These are phyloP conservation scores for Acanthochlamys bracteata DNA, from an alignment of 106 monocot genomes.

Conservation along the genomic window DNA sequence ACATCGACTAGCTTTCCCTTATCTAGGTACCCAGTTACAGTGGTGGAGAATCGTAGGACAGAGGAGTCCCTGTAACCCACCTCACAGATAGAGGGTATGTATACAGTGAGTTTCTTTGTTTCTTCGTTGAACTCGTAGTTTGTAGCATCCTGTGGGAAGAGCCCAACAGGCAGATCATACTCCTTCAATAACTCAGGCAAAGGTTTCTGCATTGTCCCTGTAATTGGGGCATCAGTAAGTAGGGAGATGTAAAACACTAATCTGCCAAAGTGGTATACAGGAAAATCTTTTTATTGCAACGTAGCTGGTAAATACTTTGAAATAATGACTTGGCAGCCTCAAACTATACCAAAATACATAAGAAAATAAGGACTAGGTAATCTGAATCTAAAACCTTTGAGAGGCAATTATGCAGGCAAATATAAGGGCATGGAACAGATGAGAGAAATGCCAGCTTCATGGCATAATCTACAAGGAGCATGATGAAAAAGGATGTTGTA, in stretches of 20 bases:
- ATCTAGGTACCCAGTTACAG: constrained; percentile 70
- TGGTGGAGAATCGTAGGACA: constrained; percentile 57
- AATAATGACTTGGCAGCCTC: no score
- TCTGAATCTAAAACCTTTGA: no score
- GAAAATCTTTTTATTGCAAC: no score
- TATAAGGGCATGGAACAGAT: no score
- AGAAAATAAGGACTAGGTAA: no score
- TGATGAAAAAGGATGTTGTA: no score
- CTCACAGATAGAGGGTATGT: constrained; percentile 71
- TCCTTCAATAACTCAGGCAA: constrained; percentile 70
- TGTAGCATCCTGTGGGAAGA: constrained; percentile 80
- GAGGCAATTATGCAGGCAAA: no score
- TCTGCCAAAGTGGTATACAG: background rate
- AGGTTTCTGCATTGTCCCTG: constrained; percentile 93
- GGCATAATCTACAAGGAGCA: no score
- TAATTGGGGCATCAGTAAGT: background rate
- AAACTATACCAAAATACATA: no score
- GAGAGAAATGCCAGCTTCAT: no score
- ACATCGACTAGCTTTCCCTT: constrained; percentile 75
- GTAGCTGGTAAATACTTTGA: no score
- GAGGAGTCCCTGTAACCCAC: constrained; percentile 92
- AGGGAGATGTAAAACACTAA: background rate
- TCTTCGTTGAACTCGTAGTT: constrained; percentile 79
- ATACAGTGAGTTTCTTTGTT: constrained; percentile 63
- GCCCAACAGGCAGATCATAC: constrained; percentile 64